Conservation (phyloP, 257 asterid species). For the Solanum peruvianum region DNA sequence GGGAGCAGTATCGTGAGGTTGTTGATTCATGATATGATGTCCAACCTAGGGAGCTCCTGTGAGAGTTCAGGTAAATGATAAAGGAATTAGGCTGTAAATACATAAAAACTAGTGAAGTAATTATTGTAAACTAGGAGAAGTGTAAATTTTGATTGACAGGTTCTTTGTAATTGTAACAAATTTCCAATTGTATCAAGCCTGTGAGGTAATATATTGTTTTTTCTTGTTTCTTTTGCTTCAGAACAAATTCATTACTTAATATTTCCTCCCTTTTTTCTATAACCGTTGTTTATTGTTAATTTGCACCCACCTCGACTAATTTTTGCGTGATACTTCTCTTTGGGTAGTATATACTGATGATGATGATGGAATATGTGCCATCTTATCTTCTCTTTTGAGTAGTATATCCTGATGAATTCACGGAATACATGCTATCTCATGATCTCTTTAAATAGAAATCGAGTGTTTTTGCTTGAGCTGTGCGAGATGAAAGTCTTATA, state of each 20-base stretch:
- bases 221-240: conserved; percentile 25
- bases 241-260: neutral
- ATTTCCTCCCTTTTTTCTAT: neutral
- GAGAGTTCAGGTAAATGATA: conserved; percentile 70
- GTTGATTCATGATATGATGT: conserved; percentile 52
- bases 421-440: no score
- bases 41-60: conserved; percentile 64
- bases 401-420: no score
- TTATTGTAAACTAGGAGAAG: conserved; percentile 24
- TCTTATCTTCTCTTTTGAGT: no score
- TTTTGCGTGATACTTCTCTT: neutral
- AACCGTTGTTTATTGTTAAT: neutral
- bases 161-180: conserved; percentile 6
- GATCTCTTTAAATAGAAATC: no score
- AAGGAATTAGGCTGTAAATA: conserved; percentile 4
- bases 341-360: neutral
- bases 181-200: neutral
- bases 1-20: conserved; percentile 49
- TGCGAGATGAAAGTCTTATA: neutral
- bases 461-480: neutral
- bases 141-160: conserved; percentile 21
- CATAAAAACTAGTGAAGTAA: conserved; percentile 15
- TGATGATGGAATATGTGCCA: neutral
- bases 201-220: neutral
- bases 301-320: neutral